Evolutionary conservation across 768 basidiomycete species (phyloP), one percentile per base, ranked within the genome.

Genomic region (Fibroporia radiculosa): DNA sequence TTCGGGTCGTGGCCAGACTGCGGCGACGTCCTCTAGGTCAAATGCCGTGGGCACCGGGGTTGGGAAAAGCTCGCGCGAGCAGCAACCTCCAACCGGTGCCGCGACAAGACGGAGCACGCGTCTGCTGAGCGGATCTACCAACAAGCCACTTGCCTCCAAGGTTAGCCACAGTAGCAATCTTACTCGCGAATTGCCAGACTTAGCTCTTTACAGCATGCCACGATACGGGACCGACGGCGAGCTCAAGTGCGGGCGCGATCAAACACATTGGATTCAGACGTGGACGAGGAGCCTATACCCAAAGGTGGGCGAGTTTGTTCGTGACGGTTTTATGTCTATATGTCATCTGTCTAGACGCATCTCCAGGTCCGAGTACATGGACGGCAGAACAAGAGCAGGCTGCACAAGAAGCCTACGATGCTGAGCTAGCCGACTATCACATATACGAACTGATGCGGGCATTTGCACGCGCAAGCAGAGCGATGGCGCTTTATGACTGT

Each of bases 401-500:
- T 16, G 79, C 81, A 26, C 80, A 84, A 55, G 83, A 87, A 47
- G 71, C 76, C 32, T 82, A 82, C 53, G 82, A 83, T 51, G 69
- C 67, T 31, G 81, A 82, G 44, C 68, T 83, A 45, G 91, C 91
- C 20, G 91, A 95, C 44, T 73, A 85, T 55, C 84, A 86, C 64
- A 71, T 96, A 43, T 84, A 92, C 56, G 77, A 83, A 56, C 71
- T 93, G 35, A 77, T 87, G 64, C 77, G 88, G 49, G 73, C 73
- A 44, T 95, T 92, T 62, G 95, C 86, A 8, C 75, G 72, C 42
- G 93, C 92, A 12, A 76, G 78, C n/a, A 72, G 79, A 51, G 77
- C 80, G 24, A 66, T 93, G 57, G 76, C 84, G 19, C 63, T 76
- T 55, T 96, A 88, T 64, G 80, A 90, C 56, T 85, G 82, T 54